Evolutionary conservation across 352 stramenopile genomes (phyloP), one percentile per base, ranked within the genome.

Genomic region (Globisporangium spiculum): DNA sequence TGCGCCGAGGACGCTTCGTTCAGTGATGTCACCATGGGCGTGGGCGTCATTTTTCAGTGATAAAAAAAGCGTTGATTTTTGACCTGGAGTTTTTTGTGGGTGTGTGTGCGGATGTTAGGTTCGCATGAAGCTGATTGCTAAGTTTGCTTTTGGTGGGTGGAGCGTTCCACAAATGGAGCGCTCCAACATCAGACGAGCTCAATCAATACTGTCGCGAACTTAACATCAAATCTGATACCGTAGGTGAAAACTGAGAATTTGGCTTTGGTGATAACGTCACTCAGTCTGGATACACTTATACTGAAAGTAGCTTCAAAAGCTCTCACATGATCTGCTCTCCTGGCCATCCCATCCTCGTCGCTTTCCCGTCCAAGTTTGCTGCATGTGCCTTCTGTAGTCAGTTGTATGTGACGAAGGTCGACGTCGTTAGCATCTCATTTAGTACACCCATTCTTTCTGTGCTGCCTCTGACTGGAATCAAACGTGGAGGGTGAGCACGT

Each of bases 11-110:
- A 20, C n/a, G 61, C 27, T 26, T 44, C 54, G 26, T 65, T 72
- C 12, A 72, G 73, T 44, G 73, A 80, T 65, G 74, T 80, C 55
- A 71, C 71, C 61, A 80, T 77, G 58, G 75, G 63, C 24, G 44
- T 58, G 26, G 58, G 48, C 12, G 10, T 58, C 44, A 54, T 56
- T 57, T 24, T 54, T 52, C 6, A n/a, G 32, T 36, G 32, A 36
- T 9, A 36, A 6, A 16, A 44, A 46, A 44, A 44, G 38, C 38
- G 38, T 46, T 46, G 38, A 46, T 12, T 46, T 46, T 46, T 46
- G 12, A 46, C 38, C 38, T 46, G 38, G 38, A 46, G 6, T 46
- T 46, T 46, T 44, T 3, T 52, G 36, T 44, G 34, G 16, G 14
- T 10, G 26, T 32, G 7, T 56, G 50, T 56, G 22, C 4, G 8